A percentile compares a stretch with the other conserved stretches of the same genome.
phyloP scores from a whole-genome alignment of 495 filamentous ascomycete genomes.

The Trichoderma gamsii region DNA sequence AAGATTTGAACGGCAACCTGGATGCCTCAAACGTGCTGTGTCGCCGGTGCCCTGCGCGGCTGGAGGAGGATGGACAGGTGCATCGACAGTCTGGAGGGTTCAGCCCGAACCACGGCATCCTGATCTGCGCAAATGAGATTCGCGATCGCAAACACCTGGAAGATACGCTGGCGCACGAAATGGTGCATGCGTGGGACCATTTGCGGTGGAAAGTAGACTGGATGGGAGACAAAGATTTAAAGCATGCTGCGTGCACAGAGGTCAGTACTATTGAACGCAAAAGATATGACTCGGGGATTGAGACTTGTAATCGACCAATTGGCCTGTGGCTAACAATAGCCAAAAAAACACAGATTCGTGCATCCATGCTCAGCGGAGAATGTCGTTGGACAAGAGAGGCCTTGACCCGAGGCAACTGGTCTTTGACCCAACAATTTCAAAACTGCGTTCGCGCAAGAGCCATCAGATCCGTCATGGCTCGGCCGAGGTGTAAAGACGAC shows the following conservation, averaged over 20 bases:
- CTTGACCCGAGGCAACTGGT: conserved; percentile 75
- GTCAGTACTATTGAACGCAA: conserved; percentile 39
- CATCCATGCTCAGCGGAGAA: conserved; percentile 85
- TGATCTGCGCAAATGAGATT: conserved; percentile 86
- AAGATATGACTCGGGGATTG: not conserved
- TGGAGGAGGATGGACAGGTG: conserved; percentile 39
- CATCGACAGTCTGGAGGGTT: conserved; percentile 66
- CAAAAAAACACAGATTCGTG: conserved; percentile 62
- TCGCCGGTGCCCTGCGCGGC: conserved; percentile 56
- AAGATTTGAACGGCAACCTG: conserved; percentile 67
- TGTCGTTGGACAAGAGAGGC: conserved; percentile 88
- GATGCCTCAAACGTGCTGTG: conserved; percentile 72
- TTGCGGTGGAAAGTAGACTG: conserved; percentile 84
- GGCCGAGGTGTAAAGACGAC: conserved; percentile 79
- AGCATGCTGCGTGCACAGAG: conserved; percentile 94
- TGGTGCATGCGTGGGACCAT: conserved; percentile 96
- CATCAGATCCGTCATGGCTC: conserved; percentile 61
- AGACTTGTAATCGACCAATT: not conserved
- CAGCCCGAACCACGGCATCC: conserved; percentile 72
- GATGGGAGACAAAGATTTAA: conserved; percentile 57
- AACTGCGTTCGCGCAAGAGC: conserved; percentile 82
- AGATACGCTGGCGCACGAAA: conserved; percentile 93
- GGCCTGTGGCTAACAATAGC: not conserved
- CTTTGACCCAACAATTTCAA: conserved; percentile 85
- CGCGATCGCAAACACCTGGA: conserved; percentile 69